Conservation (phyloP, 2,329 filamentous ascomycete genomes). For the Tolypocladium endophyticum region DNA sequence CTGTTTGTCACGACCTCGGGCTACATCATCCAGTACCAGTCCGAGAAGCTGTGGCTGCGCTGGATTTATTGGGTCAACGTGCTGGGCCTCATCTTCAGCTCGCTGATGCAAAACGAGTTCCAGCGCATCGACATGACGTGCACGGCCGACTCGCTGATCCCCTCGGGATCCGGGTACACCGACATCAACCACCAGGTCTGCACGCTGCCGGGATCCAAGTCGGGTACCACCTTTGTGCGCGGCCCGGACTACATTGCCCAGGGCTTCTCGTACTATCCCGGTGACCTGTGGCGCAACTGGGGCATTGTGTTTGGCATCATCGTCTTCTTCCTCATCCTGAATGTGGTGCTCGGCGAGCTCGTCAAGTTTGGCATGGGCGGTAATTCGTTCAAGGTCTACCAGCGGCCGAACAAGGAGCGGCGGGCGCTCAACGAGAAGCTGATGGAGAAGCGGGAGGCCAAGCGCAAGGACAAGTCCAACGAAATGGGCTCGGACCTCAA, state of each 20-base stretch:
- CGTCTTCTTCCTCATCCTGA: constrained; percentile 61
- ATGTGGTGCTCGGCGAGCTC: constrained; percentile 69
- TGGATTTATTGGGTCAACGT: constrained; percentile 76
- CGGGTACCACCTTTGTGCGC: constrained; percentile 52
- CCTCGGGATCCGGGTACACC: constrained; percentile 57
- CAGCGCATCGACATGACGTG: constrained; percentile 58
- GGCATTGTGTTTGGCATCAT: constrained; percentile 72
- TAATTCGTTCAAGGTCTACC: constrained; percentile 69
- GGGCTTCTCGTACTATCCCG: constrained; percentile 55
- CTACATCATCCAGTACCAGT: constrained; percentile 73
- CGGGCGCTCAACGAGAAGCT: constrained; percentile 56
- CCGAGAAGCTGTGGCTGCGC: constrained; percentile 62
- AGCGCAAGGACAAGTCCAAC: constrained; percentile 34
- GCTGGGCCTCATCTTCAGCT: constrained; percentile 63
- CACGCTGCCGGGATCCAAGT: constrained; percentile 60
- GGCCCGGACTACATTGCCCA: constrained; percentile 60
- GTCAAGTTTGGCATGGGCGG: constrained; percentile 71
- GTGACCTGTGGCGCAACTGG: constrained; percentile 72
- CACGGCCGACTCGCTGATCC: constrained; percentile 56
- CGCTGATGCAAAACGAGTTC: constrained; percentile 85
- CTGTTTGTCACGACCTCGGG: constrained; percentile 74
- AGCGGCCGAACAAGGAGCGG: constrained; percentile 57
- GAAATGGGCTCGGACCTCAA: constrained; percentile 38
- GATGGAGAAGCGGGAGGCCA: constrained; percentile 45
- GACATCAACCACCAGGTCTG: constrained; percentile 71